Evolutionary conservation across 768 basidiomycete genomes (phyloP), one percentile per base, ranked within the genome.

Genomic region (Russula lepida): DNA sequence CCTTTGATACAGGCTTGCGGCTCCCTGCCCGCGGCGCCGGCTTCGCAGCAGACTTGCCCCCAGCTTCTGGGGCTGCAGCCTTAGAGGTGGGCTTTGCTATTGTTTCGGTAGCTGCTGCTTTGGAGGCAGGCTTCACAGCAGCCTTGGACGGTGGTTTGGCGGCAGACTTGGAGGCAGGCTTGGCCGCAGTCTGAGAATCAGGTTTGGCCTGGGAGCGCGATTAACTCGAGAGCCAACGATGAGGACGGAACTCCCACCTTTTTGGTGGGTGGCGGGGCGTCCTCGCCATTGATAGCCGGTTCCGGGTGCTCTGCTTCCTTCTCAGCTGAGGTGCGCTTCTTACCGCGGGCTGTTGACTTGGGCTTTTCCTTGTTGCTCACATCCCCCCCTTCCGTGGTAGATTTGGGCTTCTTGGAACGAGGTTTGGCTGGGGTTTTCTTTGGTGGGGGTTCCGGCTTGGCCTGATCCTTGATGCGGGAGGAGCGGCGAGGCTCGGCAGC

Each of bases 371-470:
- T 57, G 37, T 71, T 72, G 61, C 71, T 72, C 17, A 64, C 37
- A 32, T 68, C 70, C 6, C 70, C 68, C 48, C 77, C 73, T 33
- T 69, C 71, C 43, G 70, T 70, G 55, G 68, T 69, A 59, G 72
- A 67, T 59, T 78, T 76, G 49, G 52, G 68, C 67, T 79, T 79
- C 71, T 73, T 77, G 44, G 77, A 73, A 66, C 84, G 78, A 50
- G 86, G 84, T 74, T 88, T 88, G 6, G 82, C 77, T 25, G 79
- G 76, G 48, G 81, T 73, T 71, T 84, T 88, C 80, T 85, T 87
- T 17, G 72, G 74, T 32, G 69, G 59, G 75, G 72, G 43, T 28
- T 74, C 84, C 2, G 74, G 70, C 71, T 84, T 86, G 56, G 84
- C 85, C 61, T 81, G 79, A 28, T 84, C 85, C 72, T 88, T 88